Base-by-base conservation (phyloP, 768 basidiomycete genomes). In the Rhizopogon vinicolor region DNA sequence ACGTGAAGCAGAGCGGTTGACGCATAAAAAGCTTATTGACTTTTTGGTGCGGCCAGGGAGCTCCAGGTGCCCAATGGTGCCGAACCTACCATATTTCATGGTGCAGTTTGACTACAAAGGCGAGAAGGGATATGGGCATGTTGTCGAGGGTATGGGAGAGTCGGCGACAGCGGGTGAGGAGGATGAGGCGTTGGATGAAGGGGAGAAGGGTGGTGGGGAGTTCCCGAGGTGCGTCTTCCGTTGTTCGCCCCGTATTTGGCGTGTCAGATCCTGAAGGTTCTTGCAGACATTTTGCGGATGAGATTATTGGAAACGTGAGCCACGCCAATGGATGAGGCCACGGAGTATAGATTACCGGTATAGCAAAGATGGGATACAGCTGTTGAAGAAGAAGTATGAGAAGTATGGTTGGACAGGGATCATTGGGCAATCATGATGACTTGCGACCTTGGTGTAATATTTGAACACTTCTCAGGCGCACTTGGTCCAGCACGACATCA, bases 101-200 rank as follows among this genome's bases (percentile, higher is more conserved):
- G 91, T 98, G 7, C 94, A 96, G 63, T 99, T 96, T 70, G 97
- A 99, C 72, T 80, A 98, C 71, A 98, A 95, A 64, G 94, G 97
- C 25, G 94, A 98, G 71, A 93, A 92, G 65, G 97, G 97, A 2
- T 99, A 93, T 66, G 97, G 97, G 0, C 97, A 99, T 71, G 91
- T 99, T 58, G 97, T 99, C 58, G 97, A 99, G 69, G 97, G 97
- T 1, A 82, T 84, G 0, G 83, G 79, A 25, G 86, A 90, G 39
- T 81, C 79, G 3, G 74, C 79, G 0, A 81, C 74, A 9, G 75
- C 78, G 16, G 87, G 84, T 31, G 83, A 86, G 14, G 84, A 86
- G 57, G 80, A 79, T 28, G 80, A 78, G 42, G 85, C 80, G 22
- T 69, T 88, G 33, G 89, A 90, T 59, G 93, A 93, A 66, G 93